phyloP scores from a whole-genome alignment of 495 filamentous ascomycete genomes.

The Corynascus novoguineensis region DNA sequence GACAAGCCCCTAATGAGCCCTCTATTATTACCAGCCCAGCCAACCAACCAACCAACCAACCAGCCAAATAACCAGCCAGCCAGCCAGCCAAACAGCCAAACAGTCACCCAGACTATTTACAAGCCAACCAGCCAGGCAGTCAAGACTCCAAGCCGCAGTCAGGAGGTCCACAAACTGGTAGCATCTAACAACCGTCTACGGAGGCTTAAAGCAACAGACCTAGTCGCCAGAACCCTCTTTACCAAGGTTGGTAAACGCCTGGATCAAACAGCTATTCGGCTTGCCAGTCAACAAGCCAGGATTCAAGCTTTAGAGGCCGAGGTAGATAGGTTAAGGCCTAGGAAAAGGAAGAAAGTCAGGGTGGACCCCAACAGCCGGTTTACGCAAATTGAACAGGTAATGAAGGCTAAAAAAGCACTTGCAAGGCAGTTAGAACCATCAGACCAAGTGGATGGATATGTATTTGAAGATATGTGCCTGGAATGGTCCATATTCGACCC shows the following conservation, averaged over 20 bases:
- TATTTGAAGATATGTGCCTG: background rate
- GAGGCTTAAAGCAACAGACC: background rate
- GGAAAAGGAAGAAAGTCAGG: background rate
- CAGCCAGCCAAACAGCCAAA: no score
- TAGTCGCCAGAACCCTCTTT: constrained; percentile 6
- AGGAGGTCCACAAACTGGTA: constrained; percentile 20
- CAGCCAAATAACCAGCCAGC: no score
- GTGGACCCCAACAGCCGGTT: background rate
- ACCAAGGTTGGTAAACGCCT: background rate
- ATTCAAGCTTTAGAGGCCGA: background rate
- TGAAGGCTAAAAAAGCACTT: background rate
- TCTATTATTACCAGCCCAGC: no score
- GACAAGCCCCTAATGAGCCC: no score
- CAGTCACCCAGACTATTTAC: no score
- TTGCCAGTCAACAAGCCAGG: background rate
- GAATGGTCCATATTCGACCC: no score
- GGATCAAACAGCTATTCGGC: background rate
- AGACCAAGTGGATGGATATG: background rate
- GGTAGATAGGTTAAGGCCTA: background rate
- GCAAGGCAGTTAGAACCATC: background rate
- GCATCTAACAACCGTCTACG: background rate
- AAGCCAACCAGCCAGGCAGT: constrained; percentile 36
- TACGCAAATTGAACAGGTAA: background rate
- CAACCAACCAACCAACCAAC: no score
- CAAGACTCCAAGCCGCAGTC: background rate